These are phyloP conservation scores for Vitis hybrid DNA, from an alignment of 177 flowering plant species.

Conservation along the genomic window DNA sequence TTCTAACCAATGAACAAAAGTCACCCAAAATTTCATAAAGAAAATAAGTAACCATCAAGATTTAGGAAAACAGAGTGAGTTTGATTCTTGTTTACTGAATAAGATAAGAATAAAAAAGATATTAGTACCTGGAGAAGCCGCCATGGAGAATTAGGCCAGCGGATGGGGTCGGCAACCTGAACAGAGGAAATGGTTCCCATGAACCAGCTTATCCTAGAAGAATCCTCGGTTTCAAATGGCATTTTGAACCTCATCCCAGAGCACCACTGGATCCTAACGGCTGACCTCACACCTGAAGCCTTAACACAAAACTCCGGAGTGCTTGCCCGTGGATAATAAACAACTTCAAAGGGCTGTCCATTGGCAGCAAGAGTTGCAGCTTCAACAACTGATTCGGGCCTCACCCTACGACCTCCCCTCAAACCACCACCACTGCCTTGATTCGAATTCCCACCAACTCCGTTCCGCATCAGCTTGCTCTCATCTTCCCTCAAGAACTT, in stretches of 20 bases:
- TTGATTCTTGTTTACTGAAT: not conserved
- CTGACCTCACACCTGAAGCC: conserved; percentile 62
- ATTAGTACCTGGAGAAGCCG: conserved; percentile 81
- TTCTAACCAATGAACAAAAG: no score
- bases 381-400: conserved; percentile 68
- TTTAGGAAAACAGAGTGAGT: not conserved
- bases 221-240: conserved; percentile 97
- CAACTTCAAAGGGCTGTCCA: conserved; percentile 82
- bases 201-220: conserved; percentile 95
- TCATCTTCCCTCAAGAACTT: conserved; percentile 60
- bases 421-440: conserved; percentile 16
- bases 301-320: conserved; percentile 93
- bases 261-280: conserved; percentile 78
- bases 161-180: conserved; percentile 84
- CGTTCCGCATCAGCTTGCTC: conserved; percentile 39
- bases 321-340: conserved; percentile 81
- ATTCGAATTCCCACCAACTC: conserved; percentile 24
- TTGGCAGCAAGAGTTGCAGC: conserved; percentile 69
- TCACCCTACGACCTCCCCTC: conserved; percentile 48
- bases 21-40: no score
- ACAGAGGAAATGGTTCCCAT: conserved; percentile 88
- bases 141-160: conserved; percentile 98
- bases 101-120: not conserved
- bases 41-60: not conserved
- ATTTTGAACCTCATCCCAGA: conserved; percentile 96